Conservation (phyloP, 495 filamentous ascomycete genomes). For the Platismatia glauca region DNA sequence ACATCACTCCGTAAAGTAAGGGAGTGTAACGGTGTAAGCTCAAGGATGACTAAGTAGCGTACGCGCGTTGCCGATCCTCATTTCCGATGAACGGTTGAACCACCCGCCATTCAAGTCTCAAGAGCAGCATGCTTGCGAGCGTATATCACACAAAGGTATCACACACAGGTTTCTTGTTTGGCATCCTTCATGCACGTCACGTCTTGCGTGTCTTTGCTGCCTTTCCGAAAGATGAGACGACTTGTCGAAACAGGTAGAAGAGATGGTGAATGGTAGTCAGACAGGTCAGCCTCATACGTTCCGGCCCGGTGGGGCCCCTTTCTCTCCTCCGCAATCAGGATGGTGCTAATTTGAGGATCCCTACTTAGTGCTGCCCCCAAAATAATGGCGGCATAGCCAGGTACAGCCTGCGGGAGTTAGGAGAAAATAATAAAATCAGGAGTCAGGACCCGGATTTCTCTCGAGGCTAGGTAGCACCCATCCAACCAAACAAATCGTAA, state of each 20-base stretch:
- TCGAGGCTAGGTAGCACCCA: background rate
- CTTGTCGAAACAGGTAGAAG: background rate
- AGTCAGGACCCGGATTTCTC: background rate
- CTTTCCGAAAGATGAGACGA: too few species aligned
- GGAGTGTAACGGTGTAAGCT: too few species aligned
- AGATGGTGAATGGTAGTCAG: background rate
- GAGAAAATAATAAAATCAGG: background rate
- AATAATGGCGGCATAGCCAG: background rate
- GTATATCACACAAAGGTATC: too few species aligned
- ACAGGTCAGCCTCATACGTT: background rate
- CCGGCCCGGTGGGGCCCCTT: background rate
- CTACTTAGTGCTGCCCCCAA: background rate
- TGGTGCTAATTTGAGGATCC: background rate
- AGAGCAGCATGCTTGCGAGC: too few species aligned
- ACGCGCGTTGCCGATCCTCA: background rate
- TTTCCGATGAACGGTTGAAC: background rate
- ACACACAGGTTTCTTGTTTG: too few species aligned
- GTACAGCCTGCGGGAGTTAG: background rate
- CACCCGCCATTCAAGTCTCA: background rate
- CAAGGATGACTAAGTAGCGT: background rate
- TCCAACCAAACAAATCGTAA: background rate
- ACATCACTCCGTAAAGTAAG: too few species aligned
- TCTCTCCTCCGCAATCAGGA: background rate
- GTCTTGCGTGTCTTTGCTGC: too few species aligned
- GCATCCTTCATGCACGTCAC: too few species aligned